Evolutionary conservation across 1,284 basidiomycete genomes (phyloP), one percentile per base, ranked within the genome.

Genomic region (Rhodotorula mucilaginosa): DNA sequence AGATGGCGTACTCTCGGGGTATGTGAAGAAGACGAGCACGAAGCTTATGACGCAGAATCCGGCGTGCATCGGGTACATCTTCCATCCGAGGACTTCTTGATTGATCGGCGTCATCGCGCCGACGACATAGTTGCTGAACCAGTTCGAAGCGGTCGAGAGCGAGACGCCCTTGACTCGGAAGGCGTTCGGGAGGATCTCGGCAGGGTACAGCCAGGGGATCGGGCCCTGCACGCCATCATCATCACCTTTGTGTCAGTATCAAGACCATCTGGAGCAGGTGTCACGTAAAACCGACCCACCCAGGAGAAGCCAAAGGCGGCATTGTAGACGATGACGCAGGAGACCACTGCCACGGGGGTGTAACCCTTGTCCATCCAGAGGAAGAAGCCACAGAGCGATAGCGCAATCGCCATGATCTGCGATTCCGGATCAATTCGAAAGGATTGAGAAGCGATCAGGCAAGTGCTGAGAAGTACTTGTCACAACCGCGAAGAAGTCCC

Each of bases 91-190:
- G 52, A 86, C 82, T 74, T 96, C 92, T 82, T 97, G 93, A 62
- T 98, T 12, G 61, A 61, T 57, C 2, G 67, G 67, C 26, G 67
- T 68, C 61, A 59, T 59, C 48, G 52, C 67, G 49, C 67, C 67
- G 57, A 68, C 67, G 48, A 57, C n/a, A 46, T 64, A 64, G 54
- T 64, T 64, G 63, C 63, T 21, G 80, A 64, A 82, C 81, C 84
- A 66, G 87, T 82, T 82, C 16, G 78, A 89, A 16, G 92, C 91
- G 2, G 94, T 97, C 0, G 93, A 96, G 29, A 97, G 79, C 12
- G 92, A 95, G 21, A 97, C 94, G 46, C 95, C 96, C 83, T 97
- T 98, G 21, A 93, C 94, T 66, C 94, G 88, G 79, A 95, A 88
- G 26, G 88, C 85, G 58, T 95, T 84, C 21, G 93, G 93, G 87